Base-by-base conservation (phyloP, 1,284 basidiomycete species). In the Neonothopanus nambi region DNA sequence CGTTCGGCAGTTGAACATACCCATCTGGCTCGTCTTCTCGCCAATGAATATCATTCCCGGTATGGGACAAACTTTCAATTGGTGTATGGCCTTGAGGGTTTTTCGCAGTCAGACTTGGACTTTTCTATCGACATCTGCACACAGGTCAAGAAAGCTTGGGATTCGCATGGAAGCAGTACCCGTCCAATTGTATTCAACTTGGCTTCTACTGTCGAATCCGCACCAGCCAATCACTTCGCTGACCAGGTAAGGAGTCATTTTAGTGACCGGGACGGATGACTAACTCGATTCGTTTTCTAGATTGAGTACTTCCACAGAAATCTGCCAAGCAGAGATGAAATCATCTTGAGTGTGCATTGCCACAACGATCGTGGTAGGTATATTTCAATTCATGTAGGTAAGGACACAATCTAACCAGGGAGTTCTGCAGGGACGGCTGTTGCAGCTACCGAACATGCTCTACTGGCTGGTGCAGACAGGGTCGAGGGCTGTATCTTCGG, bases 11-110 rank as follows among this genome's bases (percentile, higher is more conserved):
- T 23, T 13, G 20, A 42, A 20, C 20, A 42, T 23, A 42, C 41
- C 13, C n/a, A 42, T 15, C n/a, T 42, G 13, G 20, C 40, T 18
- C 11, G 23, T 13, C 12, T 33, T 12, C 1, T 39, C 15, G n/a
- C 5, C 20, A 12, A 23, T 24, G 23, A 44, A 39, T 36, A 52
- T 48, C 11, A 13, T 33, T 46, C 21, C 13, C 64, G 85, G 85
- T 13, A 94, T 91, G 7, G 71, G 77, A 94, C 91, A 6, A 71
- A 78, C 48, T 95, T 95, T 79, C 83, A 85, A 60, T 93, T 88
- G 70, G 91, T 95, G 72, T 95, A 95, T 72, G 94, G 91, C 62
- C 91, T 93, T 28, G 93, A 95, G 73, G 92, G 90, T 1, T 95
- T 95, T 73, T 86, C 92, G 6, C 93, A 95, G 70, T 95, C 93